Evolutionary conservation across 2,329 filamentous ascomycete genomes (phyloP).

Genomic region (Aureobasidium lini): DNA sequence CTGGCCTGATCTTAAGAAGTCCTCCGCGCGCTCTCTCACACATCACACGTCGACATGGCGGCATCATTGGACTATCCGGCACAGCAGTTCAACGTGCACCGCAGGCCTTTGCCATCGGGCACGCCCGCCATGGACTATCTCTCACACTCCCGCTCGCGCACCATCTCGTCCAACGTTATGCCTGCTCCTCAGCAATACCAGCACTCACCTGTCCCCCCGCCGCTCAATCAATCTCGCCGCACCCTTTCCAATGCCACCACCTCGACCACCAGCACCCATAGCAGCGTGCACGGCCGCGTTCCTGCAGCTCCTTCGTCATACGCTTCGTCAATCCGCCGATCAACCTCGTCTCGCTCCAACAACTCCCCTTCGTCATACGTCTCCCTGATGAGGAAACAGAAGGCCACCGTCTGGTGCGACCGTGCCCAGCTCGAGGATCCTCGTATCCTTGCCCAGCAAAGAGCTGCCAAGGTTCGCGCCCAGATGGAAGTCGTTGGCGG

Average conservation of each 20-base stretch:
- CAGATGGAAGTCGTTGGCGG: slow-evolving; percentile 73
- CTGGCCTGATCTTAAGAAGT: background rate
- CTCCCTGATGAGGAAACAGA: slow-evolving; percentile 90
- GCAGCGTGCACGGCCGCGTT: slow-evolving; percentile 31
- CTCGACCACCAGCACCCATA: slow-evolving; percentile 48
- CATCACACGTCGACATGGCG: slow-evolving; percentile 15
- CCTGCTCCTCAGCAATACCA: slow-evolving; percentile 24
- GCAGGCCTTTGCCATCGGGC: slow-evolving; percentile 16
- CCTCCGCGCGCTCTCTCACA: background rate
- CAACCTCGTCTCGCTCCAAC: slow-evolving; percentile 64
- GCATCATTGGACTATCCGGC: slow-evolving; percentile 17
- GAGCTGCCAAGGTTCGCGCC: slow-evolving; percentile 79
- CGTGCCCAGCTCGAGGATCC: slow-evolving; percentile 89
- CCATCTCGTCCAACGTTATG: slow-evolving; percentile 21
- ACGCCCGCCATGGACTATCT: slow-evolving; percentile 13
- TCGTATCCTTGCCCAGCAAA: slow-evolving; percentile 70
- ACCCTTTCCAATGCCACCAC: slow-evolving; percentile 63
- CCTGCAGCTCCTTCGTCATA: slow-evolving; percentile 35
- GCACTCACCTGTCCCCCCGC: slow-evolving; percentile 9
- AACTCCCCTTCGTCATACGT: slow-evolving; percentile 72
- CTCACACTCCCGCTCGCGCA: slow-evolving; percentile 43
- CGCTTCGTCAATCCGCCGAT: slow-evolving; percentile 53
- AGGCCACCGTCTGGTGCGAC: slow-evolving; percentile 97
- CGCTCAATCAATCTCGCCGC: slow-evolving; percentile 33
- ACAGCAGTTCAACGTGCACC: slow-evolving; percentile 16